phyloP scores from a whole-genome alignment of 805 yeast genomes.

The Ogataea neopini region DNA sequence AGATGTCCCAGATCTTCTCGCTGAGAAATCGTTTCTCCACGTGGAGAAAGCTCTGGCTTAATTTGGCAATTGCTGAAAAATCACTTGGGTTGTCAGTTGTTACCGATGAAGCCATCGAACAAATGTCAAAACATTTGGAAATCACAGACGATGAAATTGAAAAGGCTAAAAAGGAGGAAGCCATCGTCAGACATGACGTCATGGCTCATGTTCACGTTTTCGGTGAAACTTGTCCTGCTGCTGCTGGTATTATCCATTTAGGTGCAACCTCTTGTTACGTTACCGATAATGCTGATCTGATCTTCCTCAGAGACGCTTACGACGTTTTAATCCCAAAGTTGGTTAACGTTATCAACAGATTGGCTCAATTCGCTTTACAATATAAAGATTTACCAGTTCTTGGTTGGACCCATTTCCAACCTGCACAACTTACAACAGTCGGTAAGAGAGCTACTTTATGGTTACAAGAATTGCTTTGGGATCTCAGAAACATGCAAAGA shows the following conservation, averaged over 20 bases:
- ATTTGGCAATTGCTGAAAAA: conserved; percentile 92
- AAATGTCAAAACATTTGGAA: conserved; percentile 73
- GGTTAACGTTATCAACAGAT: conserved; percentile 91
- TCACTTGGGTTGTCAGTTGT: conserved; percentile 83
- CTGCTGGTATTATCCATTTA: conserved; percentile 96
- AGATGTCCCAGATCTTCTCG: conserved; percentile 93
- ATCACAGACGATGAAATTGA: conserved; percentile 93
- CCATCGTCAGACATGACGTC: conserved; percentile 97
- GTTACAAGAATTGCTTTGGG: conserved; percentile 98
- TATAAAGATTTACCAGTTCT: conserved; percentile 95
- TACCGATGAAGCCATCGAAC: conserved; percentile 87
- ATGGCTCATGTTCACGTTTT: conserved; percentile 98
- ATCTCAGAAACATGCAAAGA: conserved; percentile 90
- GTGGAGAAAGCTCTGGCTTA: conserved; percentile 97
- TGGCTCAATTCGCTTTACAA: conserved; percentile 82
- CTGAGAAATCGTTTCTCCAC: conserved; percentile 92
- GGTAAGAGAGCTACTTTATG: conserved; percentile 98
- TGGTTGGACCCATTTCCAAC: conserved; percentile 99
- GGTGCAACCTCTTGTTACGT: conserved; percentile 99
- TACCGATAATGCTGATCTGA: conserved; percentile 96
- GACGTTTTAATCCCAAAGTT: conserved; percentile 91
- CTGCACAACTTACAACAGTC: conserved; percentile 97
- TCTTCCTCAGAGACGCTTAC: conserved; percentile 93
- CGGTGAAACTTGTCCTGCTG: conserved; percentile 90
- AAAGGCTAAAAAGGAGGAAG: conserved; percentile 89